Conservation (phyloP, 768 basidiomycete genomes). For the Inosperma sp. region DNA sequence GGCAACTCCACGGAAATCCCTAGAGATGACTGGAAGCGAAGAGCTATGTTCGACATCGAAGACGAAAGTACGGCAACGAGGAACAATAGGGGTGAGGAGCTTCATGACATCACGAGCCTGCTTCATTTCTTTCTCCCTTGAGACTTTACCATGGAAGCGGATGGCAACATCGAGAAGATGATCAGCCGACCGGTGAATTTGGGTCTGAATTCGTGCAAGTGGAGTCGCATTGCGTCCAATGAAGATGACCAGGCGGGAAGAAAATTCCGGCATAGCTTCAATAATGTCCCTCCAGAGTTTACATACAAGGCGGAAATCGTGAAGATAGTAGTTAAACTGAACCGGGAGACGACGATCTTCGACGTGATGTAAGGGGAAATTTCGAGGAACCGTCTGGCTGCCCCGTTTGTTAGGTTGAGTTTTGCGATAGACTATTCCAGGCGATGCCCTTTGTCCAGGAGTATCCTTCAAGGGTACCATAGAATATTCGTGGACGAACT, state of each 20-base stretch:
- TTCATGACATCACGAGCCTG: neutral
- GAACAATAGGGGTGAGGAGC: too few species aligned
- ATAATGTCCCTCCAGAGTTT: neutral
- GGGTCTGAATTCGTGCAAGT: neutral
- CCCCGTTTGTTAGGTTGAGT: too few species aligned
- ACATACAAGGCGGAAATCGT: neutral
- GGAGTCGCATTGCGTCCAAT: neutral
- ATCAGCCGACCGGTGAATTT: neutral
- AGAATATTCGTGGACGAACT: too few species aligned
- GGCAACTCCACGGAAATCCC: neutral
- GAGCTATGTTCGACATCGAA: too few species aligned
- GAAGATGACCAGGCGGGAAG: neutral
- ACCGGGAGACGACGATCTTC: too few species aligned
- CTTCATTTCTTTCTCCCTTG: neutral
- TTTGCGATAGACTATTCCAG: too few species aligned
- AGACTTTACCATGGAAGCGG: neutral
- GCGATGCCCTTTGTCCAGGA: too few species aligned
- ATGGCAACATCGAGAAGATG: neutral
- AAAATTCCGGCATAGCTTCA: neutral
- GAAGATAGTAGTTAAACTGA: neutral
- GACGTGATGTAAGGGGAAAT: too few species aligned
- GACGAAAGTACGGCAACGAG: too few species aligned
- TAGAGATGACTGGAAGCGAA: too few species aligned
- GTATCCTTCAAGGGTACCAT: too few species aligned
- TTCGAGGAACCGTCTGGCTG: too few species aligned